These are phyloP conservation scores for Acmispon strigosus DNA, from an alignment of 306 rosid genomes.

Conservation along the genomic window DNA sequence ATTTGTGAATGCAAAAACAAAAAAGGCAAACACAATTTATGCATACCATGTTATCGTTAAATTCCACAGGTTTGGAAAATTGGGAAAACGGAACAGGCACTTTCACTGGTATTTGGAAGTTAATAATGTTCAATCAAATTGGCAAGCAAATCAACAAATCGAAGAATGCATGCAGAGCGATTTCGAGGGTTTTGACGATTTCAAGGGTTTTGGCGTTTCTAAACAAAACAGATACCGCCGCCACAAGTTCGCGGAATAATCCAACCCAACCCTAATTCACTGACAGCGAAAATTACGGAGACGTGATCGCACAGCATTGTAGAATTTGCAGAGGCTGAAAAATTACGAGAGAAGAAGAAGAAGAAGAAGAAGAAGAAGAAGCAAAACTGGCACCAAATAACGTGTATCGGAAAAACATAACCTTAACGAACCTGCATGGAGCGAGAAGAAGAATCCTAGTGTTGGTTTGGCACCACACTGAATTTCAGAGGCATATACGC, in stretches of 20 bases:
- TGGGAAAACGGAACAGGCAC: background rate
- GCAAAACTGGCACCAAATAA: background rate
- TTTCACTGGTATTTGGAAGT: background rate
- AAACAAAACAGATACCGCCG: background rate
- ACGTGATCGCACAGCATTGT: background rate
- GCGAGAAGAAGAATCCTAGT: background rate
- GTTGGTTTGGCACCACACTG: background rate
- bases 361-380: too few species aligned
- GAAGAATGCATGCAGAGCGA: background rate
- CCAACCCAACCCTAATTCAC: constrained; percentile 21
- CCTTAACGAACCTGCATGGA: background rate
- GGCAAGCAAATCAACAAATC: background rate
- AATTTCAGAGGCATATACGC: too few species aligned
- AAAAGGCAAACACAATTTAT: background rate
- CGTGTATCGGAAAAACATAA: too few species aligned
- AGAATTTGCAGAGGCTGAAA: background rate
- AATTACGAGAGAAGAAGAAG: background rate
- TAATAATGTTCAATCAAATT: background rate
- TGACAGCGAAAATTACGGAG: background rate
- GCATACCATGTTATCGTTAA: background rate
- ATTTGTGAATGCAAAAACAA: background rate
- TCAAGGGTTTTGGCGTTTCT: background rate
- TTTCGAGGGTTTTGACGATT: constrained; percentile 1
- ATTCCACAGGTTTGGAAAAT: background rate
- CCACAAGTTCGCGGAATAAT: background rate